These are phyloP conservation scores for Diddensiella santjacobensis DNA, from an alignment of 805 yeast genomes.

Conservation along the genomic window DNA sequence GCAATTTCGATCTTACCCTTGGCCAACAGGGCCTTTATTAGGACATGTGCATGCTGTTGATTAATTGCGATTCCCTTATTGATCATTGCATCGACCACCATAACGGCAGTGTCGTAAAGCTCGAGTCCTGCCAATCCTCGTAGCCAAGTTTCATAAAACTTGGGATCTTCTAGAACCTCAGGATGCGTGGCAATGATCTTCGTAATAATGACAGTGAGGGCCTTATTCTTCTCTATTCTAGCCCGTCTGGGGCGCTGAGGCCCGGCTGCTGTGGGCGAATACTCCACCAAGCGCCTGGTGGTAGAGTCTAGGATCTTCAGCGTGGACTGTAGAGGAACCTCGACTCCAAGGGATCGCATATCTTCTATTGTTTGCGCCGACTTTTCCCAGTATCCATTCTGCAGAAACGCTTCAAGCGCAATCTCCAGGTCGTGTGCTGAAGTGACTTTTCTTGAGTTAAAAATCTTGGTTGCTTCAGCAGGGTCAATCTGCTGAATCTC, in stretches of 20 bases:
- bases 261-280: slow-evolving; percentile 4
- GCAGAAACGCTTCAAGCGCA: slow-evolving; percentile 10
- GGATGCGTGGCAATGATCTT: slow-evolving; percentile 19
- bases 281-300: slow-evolving; percentile 13
- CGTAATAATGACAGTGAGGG: slow-evolving; percentile 12
- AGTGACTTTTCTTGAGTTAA: slow-evolving; percentile 10
- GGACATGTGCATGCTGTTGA: slow-evolving; percentile 11
- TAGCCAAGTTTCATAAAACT: slow-evolving; percentile 24
- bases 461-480: slow-evolving; percentile 15
- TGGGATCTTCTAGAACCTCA: slow-evolving; percentile 19
- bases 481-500: slow-evolving; percentile 2
- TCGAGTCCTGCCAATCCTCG: slow-evolving; percentile 23
- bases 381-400: slow-evolving; percentile 15
- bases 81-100: slow-evolving; percentile 23
- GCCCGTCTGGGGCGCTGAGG: neutral
- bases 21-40: slow-evolving; percentile 20
- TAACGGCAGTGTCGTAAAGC: slow-evolving; percentile 18
- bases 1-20: slow-evolving; percentile 14
- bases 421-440: slow-evolving; percentile 8
- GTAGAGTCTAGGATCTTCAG: slow-evolving; percentile 19
- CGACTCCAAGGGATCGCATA: slow-evolving; percentile 11
- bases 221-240: slow-evolving; percentile 4
- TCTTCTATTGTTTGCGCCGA: slow-evolving; percentile 16
- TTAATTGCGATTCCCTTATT: slow-evolving; percentile 14
- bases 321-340: slow-evolving; percentile 13